Conservation (phyloP, 768 basidiomycete species). For the Lactifluus hygrophoroides region DNA sequence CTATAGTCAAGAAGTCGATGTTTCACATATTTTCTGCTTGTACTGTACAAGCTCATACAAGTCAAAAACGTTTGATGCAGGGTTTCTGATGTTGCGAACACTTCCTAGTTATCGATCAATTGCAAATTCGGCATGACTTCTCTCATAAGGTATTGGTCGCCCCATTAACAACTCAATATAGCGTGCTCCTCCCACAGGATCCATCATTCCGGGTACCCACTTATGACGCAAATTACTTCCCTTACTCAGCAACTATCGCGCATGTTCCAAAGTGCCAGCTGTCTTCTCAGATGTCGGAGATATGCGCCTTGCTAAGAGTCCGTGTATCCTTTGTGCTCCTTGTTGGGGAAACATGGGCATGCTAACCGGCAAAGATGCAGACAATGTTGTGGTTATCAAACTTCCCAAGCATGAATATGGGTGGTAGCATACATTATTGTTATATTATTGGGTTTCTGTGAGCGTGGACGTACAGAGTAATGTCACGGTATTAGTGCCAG, state of each 20-base stretch:
- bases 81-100: no score
- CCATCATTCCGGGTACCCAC: conserved; percentile 51
- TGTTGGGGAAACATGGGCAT: conserved; percentile 70
- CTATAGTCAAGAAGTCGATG: no score
- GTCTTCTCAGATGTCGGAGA: conserved; percentile 61
- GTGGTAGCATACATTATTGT: conserved; percentile 25
- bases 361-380: conserved; percentile 33
- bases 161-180: conserved; percentile 24
- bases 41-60: no score
- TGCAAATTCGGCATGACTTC: conserved; percentile 50
- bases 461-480: no score
- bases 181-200: conserved; percentile 55
- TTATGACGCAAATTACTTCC: conserved; percentile 59
- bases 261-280: conserved; percentile 64
- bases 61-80: no score
- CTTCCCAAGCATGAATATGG: conserved; percentile 39
- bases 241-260: conserved; percentile 56
- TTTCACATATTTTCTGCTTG: no score
- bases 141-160: neutral
- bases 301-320: conserved; percentile 67
- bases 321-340: conserved; percentile 59
- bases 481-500: no score
- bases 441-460: no score
- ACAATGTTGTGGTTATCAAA: conserved; percentile 41
- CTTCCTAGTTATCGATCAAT: conserved; percentile 62